These are phyloP conservation scores for Ochromonas danica DNA, from an alignment of 108 stramenopile species.

Conservation along the genomic window DNA sequence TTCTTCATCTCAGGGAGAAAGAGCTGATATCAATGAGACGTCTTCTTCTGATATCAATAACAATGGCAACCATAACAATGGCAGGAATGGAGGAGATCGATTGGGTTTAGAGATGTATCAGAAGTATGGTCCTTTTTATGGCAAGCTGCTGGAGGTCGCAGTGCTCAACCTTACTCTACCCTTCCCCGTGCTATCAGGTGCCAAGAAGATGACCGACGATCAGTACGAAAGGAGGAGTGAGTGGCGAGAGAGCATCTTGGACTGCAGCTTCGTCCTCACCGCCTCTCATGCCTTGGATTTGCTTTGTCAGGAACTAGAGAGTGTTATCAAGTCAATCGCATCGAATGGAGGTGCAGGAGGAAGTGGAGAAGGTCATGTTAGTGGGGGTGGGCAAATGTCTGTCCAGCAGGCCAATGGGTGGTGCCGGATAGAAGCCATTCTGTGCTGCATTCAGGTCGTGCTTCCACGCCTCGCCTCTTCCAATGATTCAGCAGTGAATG, in stretches of 20 bases:
- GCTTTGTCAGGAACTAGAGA: background rate
- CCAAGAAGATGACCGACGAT: background rate
- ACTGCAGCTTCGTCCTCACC: background rate
- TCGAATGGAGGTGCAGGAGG: background rate
- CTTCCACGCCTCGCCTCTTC: background rate
- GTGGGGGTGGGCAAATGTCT: too few relatives aligned
- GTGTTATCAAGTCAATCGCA: background rate
- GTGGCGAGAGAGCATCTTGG: background rate
- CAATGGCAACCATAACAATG: too few relatives aligned
- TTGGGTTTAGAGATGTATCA: too few relatives aligned
- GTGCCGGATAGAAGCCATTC: constrained; percentile 1
- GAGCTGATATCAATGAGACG: too few relatives aligned
- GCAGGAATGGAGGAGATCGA: too few relatives aligned
- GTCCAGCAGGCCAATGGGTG: too few relatives aligned
- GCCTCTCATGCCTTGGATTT: background rate
- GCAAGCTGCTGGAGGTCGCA: background rate
- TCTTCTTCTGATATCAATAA: too few relatives aligned
- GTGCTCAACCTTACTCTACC: background rate
- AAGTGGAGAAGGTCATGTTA: too few relatives aligned
- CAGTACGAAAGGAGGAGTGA: background rate
- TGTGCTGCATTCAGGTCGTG: background rate
- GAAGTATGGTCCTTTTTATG: background rate
- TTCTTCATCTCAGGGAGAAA: too few relatives aligned
- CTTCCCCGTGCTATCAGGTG: background rate
- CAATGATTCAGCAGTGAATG: background rate